Evolutionary conservation across 1,284 basidiomycete genomes (phyloP).

Genomic region (Tranzscheliella williamsii): DNA sequence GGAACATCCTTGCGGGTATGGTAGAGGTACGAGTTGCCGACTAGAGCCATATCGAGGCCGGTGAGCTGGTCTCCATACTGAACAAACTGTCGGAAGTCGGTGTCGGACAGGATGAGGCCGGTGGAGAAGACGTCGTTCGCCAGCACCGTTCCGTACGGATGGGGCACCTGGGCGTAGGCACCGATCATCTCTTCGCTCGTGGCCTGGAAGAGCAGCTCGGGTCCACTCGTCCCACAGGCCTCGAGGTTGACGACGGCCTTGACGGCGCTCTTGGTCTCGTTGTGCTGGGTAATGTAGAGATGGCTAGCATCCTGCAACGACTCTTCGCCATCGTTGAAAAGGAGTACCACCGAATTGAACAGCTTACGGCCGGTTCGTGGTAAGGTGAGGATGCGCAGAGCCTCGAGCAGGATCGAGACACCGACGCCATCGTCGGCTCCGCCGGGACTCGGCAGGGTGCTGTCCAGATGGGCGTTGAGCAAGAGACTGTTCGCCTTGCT

Average conservation of each 20-base stretch:
- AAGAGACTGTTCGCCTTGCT: conserved; percentile 69
- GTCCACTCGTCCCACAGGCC: conserved; percentile 85
- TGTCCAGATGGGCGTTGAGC: conserved; percentile 82
- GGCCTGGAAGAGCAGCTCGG: conserved; percentile 91
- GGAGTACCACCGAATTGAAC: conserved; percentile 79
- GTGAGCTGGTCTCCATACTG: conserved; percentile 70
- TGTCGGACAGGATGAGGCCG: conserved; percentile 75
- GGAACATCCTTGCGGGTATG: conserved; percentile 86
- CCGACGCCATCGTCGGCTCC: conserved; percentile 72
- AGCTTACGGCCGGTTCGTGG: conserved; percentile 75
- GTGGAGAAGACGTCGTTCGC: conserved; percentile 94
- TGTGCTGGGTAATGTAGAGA: conserved; percentile 61
- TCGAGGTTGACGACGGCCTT: conserved; percentile 90
- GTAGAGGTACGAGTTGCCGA: conserved; percentile 90
- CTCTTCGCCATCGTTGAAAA: conserved; percentile 95
- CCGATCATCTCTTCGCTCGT: conserved; percentile 91
- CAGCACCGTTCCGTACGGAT: conserved; percentile 85
- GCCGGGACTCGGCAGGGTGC: conserved; percentile 65
- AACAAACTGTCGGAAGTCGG: conserved; percentile 75
- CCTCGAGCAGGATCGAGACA: conserved; percentile 88
- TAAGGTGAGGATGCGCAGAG: conserved; percentile 68
- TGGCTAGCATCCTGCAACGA: conserved; percentile 87
- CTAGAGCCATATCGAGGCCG: conserved; percentile 79
- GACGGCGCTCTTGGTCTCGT: conserved; percentile 66
- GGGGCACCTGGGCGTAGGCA: conserved; percentile 83